phyloP scores from a whole-genome alignment of 768 basidiomycete genomes.

The Ramaria rubella region DNA sequence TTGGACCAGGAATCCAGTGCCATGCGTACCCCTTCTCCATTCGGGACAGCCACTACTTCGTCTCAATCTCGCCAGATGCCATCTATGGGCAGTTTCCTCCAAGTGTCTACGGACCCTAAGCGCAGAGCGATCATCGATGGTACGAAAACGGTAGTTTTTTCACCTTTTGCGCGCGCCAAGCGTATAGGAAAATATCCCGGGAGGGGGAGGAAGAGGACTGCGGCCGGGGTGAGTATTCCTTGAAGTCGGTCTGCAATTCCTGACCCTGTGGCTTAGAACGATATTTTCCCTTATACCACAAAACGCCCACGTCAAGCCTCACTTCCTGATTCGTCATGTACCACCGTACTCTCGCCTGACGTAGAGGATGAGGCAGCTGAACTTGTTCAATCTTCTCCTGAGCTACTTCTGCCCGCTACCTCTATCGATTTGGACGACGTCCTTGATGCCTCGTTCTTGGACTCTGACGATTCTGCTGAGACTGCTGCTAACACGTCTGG shows the following conservation, averaged over 20 bases:
- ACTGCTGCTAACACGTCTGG: conserved; percentile 24
- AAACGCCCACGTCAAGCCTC: conserved; percentile 12
- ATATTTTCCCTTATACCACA: conserved; percentile 3
- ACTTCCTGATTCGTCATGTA: conserved; percentile 1
- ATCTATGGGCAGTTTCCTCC: conserved; percentile 5
- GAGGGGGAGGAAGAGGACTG: conserved; percentile 7
- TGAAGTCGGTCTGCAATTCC: not conserved
- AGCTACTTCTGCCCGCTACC: conserved; percentile 36
- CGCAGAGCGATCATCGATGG: conserved; percentile 6
- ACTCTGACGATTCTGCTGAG: conserved; percentile 38
- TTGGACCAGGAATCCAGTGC: not conserved
- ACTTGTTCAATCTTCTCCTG: conserved; percentile 25
- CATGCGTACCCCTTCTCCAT: not conserved
- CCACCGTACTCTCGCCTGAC: conserved; percentile 11
- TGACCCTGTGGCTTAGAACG: not conserved
- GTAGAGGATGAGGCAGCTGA: conserved; percentile 19
- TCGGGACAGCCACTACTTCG: not conserved
- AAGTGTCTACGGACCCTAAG: conserved; percentile 1
- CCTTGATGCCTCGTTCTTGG: conserved; percentile 65
- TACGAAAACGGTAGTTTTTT: conserved; percentile 2
- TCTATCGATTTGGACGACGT: conserved; percentile 69
- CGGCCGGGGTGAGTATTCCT: conserved; percentile 9
- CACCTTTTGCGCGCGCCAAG: conserved; percentile 7
- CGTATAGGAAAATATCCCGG: not conserved
- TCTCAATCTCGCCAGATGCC: conserved; percentile 1